Evolutionary conservation across 768 basidiomycete species (phyloP).

Genomic region (Leucocoprinus birnbaumii): DNA sequence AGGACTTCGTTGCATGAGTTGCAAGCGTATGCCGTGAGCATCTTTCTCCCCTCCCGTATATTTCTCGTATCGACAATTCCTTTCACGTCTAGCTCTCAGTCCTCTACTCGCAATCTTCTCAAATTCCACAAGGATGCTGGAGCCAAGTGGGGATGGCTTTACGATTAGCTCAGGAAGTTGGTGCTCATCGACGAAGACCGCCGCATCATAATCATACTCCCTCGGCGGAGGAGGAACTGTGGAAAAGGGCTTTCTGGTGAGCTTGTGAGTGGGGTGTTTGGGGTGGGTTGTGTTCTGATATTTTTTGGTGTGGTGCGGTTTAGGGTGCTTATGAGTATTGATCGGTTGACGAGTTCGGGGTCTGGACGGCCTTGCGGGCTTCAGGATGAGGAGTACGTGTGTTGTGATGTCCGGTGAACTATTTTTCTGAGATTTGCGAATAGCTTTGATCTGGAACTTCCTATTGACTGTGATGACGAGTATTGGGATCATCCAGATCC

Average conservation of each 20-base stretch:
- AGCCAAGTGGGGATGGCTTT: constrained; percentile 63
- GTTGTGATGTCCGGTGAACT: neutral
- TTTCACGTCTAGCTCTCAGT: constrained; percentile 38
- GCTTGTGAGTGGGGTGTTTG: no score
- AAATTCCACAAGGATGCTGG: constrained; percentile 57
- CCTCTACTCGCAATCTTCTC: constrained; percentile 45
- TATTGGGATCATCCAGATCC: constrained; percentile 55
- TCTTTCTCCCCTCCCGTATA: neutral
- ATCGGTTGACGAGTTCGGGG: constrained; percentile 41
- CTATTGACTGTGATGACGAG: constrained; percentile 63
- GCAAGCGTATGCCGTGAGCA: constrained; percentile 61
- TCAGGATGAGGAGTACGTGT: constrained; percentile 65
- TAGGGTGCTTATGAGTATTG: constrained; percentile 50
- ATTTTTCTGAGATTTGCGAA: neutral
- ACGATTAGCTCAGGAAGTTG: constrained; percentile 71
- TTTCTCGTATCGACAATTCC: neutral
- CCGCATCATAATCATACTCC: constrained; percentile 23
- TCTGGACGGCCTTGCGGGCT: constrained; percentile 72
- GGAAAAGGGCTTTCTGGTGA: constrained; percentile 69
- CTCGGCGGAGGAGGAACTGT: constrained; percentile 63
- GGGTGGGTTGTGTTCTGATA: no score
- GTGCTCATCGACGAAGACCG: constrained; percentile 55
- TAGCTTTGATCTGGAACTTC: constrained; percentile 72
- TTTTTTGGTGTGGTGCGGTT: neutral
- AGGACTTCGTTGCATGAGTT: constrained; percentile 68